phyloP scores from a whole-genome alignment of 2,329 filamentous ascomycete species.

The Fusarium sambucinum region DNA sequence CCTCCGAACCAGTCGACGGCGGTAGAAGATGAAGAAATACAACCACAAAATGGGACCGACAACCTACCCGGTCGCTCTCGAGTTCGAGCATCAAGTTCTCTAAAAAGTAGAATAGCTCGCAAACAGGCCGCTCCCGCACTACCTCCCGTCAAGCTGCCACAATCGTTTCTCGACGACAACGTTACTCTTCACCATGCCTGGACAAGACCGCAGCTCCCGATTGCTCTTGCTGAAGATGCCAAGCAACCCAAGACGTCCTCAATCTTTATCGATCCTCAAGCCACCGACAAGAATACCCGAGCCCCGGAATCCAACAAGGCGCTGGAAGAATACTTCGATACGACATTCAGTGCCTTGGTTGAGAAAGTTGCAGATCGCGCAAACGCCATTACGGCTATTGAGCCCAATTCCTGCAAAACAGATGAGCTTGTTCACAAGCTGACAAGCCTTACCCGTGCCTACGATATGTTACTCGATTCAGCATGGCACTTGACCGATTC shows the following conservation, averaged over 20 bases:
- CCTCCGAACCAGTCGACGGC: constrained; percentile 46
- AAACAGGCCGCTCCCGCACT: constrained; percentile 55
- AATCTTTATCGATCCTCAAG: constrained; percentile 45
- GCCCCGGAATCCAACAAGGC: constrained; percentile 44
- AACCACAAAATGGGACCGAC: constrained; percentile 48
- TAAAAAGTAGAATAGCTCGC: constrained; percentile 52
- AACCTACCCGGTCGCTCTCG: constrained; percentile 47
- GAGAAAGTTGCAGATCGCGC: constrained; percentile 37
- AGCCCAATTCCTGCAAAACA: constrained; percentile 11
- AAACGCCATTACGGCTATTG: constrained; percentile 19
- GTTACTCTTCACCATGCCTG: constrained; percentile 54
- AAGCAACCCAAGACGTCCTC: constrained; percentile 50
- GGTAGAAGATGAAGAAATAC: constrained; percentile 47
- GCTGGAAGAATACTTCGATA: constrained; percentile 52
- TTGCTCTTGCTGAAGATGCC: constrained; percentile 51
- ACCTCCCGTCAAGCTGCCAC: constrained; percentile 67
- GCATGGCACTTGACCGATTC: constrained; percentile 54
- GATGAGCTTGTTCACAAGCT: constrained; percentile 37
- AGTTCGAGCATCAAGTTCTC: constrained; percentile 41
- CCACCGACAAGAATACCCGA: constrained; percentile 40
- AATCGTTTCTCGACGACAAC: constrained; percentile 67
- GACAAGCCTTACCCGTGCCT: constrained; percentile 41
- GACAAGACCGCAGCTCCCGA: constrained; percentile 49
- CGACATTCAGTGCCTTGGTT: constrained; percentile 41
- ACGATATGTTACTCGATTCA: constrained; percentile 55